Evolutionary conservation across 1,139 yeast genomes (phyloP).

Genomic region (Saccharomyces hybrid): DNA sequence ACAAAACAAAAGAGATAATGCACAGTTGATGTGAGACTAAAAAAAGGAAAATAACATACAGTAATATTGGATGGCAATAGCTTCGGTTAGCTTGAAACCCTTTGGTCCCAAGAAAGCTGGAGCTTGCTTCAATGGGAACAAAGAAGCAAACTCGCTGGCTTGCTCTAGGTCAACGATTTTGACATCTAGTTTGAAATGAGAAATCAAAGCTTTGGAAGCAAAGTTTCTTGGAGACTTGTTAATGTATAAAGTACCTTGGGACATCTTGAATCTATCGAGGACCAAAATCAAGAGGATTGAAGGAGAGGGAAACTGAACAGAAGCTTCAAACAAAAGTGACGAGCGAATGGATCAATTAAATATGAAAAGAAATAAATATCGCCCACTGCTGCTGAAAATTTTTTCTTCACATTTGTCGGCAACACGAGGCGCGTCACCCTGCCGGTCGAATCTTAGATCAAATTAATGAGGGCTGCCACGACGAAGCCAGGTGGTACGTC

Average conservation of each 20-base stretch:
- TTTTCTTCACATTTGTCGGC: not conserved
- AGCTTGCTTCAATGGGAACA: conserved; percentile 63
- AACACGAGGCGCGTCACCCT: not conserved
- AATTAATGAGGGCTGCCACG: not conserved
- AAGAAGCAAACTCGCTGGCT: conserved; percentile 38
- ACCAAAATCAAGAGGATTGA: not conserved
- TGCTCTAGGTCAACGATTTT: conserved; percentile 43
- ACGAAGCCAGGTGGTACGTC: not conserved
- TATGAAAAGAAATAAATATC: not conserved
- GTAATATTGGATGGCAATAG: conserved; percentile 55
- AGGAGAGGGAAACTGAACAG: not conserved
- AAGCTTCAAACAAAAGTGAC: not conserved
- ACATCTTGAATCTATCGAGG: conserved; percentile 36
- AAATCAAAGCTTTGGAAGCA: conserved; percentile 69
- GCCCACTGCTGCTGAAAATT: not conserved
- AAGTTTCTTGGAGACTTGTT: conserved; percentile 44
- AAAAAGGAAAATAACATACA: conserved; percentile 11
- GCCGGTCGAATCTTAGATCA: not conserved
- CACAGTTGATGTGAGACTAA: not conserved
- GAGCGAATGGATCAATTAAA: not conserved
- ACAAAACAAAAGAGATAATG: conserved; percentile 10
- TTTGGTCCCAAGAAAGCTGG: conserved; percentile 79
- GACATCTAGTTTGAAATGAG: conserved; percentile 67
- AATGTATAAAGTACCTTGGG: conserved; percentile 58
- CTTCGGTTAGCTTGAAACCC: conserved; percentile 72